Base-by-base conservation (phyloP, 106 monocot genomes). In the Xerophyta viscosa region DNA sequence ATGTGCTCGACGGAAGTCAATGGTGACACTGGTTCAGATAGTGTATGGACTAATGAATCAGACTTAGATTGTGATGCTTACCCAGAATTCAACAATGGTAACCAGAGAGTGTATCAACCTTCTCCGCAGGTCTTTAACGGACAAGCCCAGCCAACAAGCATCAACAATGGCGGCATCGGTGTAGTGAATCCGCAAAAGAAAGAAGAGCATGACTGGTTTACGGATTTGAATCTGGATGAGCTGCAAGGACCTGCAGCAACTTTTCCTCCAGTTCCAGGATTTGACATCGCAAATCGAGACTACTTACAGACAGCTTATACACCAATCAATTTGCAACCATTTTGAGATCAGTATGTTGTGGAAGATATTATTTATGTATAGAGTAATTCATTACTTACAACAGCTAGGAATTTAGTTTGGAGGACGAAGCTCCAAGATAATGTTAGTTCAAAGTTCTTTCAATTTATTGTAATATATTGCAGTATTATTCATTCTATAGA, bases 31-130 rank as follows among this genome's bases (percentile, higher is more conserved):
- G 62, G 51, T 47, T 77, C 67, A 7, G 66, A 86, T 3, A 86
- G 80, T 55, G 70, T 81, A 57, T 45, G 68, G 46, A 68, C 71
- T 15, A 50, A 62, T 17, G 78, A 82, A 24, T 88, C 88, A 0
- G 82, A 70, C 31, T 58, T 79, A n/a, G 82, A 87, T 33, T 48
- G 66, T 24, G 69, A 68, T 37, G 63, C 11, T 11, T 54, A 50
- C 28, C 58, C 70, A 1, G 71, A 66, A 41, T 59, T 63, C 7
- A 44, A 68, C 20, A 50, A 48, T 27, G 17, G 1, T 13, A 7
- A 24, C 24, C 20, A 8, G 25, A 37, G 25, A 42, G 39, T 13
- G 1, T 10, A 29, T 13, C 45, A 17, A 23, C 12, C 24, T 46
- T 31, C 46, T 33, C 2, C 50, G n/a, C n/a, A n/a, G n/a, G n/a